Conservation (phyloP, 2,329 filamentous ascomycete species). For the Aureobasidium leucospermi region DNA sequence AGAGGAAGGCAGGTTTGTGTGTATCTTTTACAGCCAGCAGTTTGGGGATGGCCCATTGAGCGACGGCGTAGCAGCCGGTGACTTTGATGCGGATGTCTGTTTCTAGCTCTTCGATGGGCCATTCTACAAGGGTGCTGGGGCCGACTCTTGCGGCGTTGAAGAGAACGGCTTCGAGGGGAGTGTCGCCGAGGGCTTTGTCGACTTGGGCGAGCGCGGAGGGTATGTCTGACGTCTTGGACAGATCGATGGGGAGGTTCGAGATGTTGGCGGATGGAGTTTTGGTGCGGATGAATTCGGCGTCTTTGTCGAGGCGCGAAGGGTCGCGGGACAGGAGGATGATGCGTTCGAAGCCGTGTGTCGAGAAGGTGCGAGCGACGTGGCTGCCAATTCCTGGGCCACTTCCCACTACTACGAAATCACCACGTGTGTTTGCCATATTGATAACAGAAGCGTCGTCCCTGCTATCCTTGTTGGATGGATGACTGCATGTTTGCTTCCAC, state of each 20-base stretch:
- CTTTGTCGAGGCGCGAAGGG: slow-evolving; percentile 31
- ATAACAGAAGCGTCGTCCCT: too few species aligned
- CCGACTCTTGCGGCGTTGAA: slow-evolving; percentile 48
- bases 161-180: slow-evolving; percentile 39
- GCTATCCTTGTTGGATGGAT: neutral
- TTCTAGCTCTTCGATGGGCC: slow-evolving; percentile 39
- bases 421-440: neutral
- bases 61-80: slow-evolving; percentile 41
- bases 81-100: slow-evolving; percentile 46
- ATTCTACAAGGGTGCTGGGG: slow-evolving; percentile 35
- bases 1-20: slow-evolving; percentile 19
- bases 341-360: slow-evolving; percentile 38
- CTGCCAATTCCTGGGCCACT: slow-evolving; percentile 44
- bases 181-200: slow-evolving; percentile 31
- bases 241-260: slow-evolving; percentile 38
- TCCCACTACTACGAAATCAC: slow-evolving; percentile 34
- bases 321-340: slow-evolving; percentile 44
- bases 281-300: slow-evolving; percentile 27
- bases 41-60: slow-evolving; percentile 41
- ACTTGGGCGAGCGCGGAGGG: slow-evolving; percentile 34
- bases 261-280: slow-evolving; percentile 32
- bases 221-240: slow-evolving; percentile 35
- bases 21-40: slow-evolving; percentile 24
- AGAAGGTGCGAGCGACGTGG: slow-evolving; percentile 35
- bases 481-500: too few species aligned